Base-by-base conservation (phyloP, 495 filamentous ascomycete species). In the Neurospora terricola region DNA sequence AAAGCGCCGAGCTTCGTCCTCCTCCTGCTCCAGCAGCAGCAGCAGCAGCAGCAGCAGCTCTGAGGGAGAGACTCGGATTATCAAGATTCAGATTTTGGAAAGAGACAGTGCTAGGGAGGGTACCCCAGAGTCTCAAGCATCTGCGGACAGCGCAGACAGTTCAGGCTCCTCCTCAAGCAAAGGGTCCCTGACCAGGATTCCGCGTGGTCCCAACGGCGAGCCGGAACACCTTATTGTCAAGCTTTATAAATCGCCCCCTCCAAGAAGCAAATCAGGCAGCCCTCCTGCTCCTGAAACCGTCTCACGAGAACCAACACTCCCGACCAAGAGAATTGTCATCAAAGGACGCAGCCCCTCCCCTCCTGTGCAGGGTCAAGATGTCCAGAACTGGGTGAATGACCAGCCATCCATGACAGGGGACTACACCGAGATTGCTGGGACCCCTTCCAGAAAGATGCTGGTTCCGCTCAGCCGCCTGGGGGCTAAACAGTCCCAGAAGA, bases 1-100 rank as follows among this genome's bases (percentile, higher is more conserved):
- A 39, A 80, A 80, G 75, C 79, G 78, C 34, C 78, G 78, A 72
- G 71, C 75, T 5, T 36, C 45, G 11, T 12, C 27, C 0, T 73
- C 37, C 7, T 72, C 70, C 42, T 36, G 8, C 18, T 62, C 43
- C 30, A 12, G 42, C 9, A 77, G 72, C 70, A 70, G 45, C 74
- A 70, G 21, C n/a, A n/a, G n/a, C n/a, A n/a, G n/a, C 36, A 76
- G 69, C 70, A 39, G 14, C 62, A 39, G 36, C 40, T 75, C 75
- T 0, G 66, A 62, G 30, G 70, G 76, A 30, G 71, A 72, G 2
- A 75, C 70, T 14, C 72, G 72, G 3, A 71, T 78, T 40, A 79
- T 77, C 71, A 77, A 73, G 72, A 75, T 79, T 62, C 66, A 72
- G 21, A 54, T 78, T 18, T 59, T 62, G 14, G 12, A 62, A 62